Base-by-base conservation (phyloP, 305 asterid species). In the Fraxinus angustifolia region DNA sequence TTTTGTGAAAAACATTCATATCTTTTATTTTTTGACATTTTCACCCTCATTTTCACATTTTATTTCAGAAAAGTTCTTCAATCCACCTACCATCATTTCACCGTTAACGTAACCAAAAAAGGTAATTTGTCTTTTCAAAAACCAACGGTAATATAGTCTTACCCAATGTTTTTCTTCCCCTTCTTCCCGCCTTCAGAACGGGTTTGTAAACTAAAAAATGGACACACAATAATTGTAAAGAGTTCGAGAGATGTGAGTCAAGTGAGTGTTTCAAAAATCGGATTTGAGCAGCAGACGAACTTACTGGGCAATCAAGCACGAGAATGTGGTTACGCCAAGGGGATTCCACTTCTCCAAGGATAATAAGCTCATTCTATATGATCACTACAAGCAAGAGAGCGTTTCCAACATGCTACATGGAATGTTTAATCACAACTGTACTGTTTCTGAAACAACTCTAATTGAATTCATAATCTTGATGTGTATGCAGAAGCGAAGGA, bases 341-440 rank as follows among this genome's bases (percentile, higher is more conserved):
- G 85, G 81, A 0, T 82, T 74, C 78, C 26, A 67, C 60, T 84
- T 42, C 14, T 84, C 81, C 3, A 2, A 75, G n/a, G 84, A 76
- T n/a, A 35, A 50, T n/a, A 82, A 68, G 70, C 5, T 85, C 8
- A 33, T 67, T 21, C 38, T 78, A 6, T 81, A 84, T 31, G 83
- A 81, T 8, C 36, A 78, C 74, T 10, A 34, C 14, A 50, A 17
- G 38, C 11, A 4, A 23, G 79, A 85, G 14, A 81, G 79, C 3
- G 35, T 84, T 12, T 78, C 36, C 28, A 21, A 76, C 19, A 35
- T 78, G 81, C 19, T 84, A 65, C 60, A 28, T 16, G 80, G 86
- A 79, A 68, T 0, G 72, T 62, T 23, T n/a, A 80, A 11, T 8
- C 60, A 35, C 19, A 8, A 36, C 1, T 19, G 0, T 35, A 62